Conservation (phyloP, 441 rosid species). For the Syzygium malaccense region DNA sequence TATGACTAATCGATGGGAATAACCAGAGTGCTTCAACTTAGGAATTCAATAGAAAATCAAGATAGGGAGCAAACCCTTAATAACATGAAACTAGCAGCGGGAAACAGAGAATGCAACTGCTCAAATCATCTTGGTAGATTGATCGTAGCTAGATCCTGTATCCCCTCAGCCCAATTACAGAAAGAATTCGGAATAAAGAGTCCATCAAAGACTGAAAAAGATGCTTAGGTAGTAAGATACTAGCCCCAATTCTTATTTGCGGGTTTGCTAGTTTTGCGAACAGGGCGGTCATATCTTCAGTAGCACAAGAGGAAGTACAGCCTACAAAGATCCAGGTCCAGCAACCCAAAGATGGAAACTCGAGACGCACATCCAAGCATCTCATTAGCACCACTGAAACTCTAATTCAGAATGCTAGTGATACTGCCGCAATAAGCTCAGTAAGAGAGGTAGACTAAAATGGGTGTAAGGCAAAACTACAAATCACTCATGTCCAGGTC, state of each 20-base stretch:
- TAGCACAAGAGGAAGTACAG: neutral
- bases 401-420: neutral
- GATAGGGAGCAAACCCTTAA: neutral
- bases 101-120: neutral
- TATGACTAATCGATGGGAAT: neutral
- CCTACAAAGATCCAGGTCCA: neutral
- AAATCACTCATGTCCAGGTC: neutral
- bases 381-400: neutral
- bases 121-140: neutral
- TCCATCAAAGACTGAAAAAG: neutral
- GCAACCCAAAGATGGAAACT: neutral
- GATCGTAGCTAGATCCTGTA: neutral
- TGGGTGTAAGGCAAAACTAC: neutral
- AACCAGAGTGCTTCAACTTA: neutral
- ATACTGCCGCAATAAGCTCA: neutral
- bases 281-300: neutral
- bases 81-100: neutral
- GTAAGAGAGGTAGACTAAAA: neutral
- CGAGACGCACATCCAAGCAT: neutral
- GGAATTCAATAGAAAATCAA: neutral
- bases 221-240: neutral
- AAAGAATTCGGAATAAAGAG: neutral
- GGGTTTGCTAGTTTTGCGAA: neutral
- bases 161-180: neutral
- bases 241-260: neutral